Evolutionary conservation across 345 rosid species (phyloP), one percentile per base, ranked within the genome.

Genomic region (Arabidopsis arenosa): DNA sequence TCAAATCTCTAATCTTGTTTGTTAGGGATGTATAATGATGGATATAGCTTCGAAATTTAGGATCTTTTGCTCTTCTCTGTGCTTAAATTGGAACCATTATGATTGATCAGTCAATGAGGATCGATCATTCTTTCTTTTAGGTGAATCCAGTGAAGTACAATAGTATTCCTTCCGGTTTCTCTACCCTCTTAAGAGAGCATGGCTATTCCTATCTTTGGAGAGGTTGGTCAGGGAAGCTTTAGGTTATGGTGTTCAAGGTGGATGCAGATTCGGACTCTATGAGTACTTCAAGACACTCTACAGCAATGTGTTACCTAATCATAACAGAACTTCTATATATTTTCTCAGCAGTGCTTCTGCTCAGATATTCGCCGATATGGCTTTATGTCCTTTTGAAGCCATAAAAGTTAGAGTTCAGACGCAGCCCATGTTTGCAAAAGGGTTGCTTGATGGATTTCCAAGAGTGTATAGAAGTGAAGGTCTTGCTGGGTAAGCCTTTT

Each of bases 281-380:
- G 88, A 82, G 52, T 86, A 88, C 51, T 86, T 88, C 86, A 88
- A 86, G 81, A 77, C 69, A 56, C 72, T 84, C 70, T 86, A 86
- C 75, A 75, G 84, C 73, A 80, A 83, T 65, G 69, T 83, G 5
- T 60, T 84, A 61, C 83, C 73, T 28, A 79, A 86, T 18, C 44
- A 68, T 75, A 84, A 68, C 14, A 82, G 83, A 68, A 84, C 86
- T 72, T 62, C 75, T 17, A n/a, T 88, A 72, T 86, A 86, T 82
- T 84, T 86, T 74, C 54, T 85, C n/a, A 86, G 92, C 28, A 88
- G 88, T 69, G 92, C 88, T 9, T 84, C 90, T 69, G 88, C 90
- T 73, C 86, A 88, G 80, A 72, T 88, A 56, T 86, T 84, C 37
- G 86, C 88, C 33, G 86, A 85, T 66, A 40, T 85, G 47, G 86